A percentile compares a stretch with the other conserved stretches of the same genome.
phyloP scores from a whole-genome alignment of 2,329 filamentous ascomycete genomes.

The Aphanocladium album region DNA sequence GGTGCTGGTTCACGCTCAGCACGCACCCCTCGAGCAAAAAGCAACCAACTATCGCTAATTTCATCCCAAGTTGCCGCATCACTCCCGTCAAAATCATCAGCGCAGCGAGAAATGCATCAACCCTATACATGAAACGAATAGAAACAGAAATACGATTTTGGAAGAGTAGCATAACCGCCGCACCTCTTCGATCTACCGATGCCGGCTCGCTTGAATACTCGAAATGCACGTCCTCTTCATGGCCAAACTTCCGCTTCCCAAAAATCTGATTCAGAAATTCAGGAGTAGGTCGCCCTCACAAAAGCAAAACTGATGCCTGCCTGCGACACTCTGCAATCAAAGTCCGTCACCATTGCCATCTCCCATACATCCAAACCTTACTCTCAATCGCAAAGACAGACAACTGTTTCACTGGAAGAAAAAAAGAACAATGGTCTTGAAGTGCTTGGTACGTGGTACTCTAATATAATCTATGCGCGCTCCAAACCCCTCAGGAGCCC shows the following conservation, averaged over 20 bases:
- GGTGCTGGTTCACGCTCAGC: background rate
- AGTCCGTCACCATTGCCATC: background rate
- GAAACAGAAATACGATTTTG: too few species aligned
- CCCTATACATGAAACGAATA: background rate
- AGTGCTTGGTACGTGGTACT: background rate
- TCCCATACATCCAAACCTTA: background rate
- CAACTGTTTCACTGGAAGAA: background rate
- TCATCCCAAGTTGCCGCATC: background rate
- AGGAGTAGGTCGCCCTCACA: background rate
- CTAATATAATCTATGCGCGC: conserved; percentile 11
- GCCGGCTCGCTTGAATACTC: too few species aligned
- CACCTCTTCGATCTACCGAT: too few species aligned
- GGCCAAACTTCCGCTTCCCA: too few species aligned
- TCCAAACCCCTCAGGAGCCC: background rate
- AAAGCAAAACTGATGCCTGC: background rate
- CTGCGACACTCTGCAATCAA: background rate
- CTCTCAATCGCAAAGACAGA: background rate
- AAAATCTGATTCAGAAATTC: background rate
- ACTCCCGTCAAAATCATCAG: too few species aligned
- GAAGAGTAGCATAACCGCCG: too few species aligned
- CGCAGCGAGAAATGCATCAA: too few species aligned
- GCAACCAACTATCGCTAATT: background rate
- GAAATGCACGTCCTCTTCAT: too few species aligned
- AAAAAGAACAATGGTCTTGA: background rate
- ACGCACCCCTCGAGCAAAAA: background rate